Percentiles rank a stretch among this genome's conserved stretches.
Conservation (phyloP, 768 basidiomycete species). For the Suillus lakei region DNA sequence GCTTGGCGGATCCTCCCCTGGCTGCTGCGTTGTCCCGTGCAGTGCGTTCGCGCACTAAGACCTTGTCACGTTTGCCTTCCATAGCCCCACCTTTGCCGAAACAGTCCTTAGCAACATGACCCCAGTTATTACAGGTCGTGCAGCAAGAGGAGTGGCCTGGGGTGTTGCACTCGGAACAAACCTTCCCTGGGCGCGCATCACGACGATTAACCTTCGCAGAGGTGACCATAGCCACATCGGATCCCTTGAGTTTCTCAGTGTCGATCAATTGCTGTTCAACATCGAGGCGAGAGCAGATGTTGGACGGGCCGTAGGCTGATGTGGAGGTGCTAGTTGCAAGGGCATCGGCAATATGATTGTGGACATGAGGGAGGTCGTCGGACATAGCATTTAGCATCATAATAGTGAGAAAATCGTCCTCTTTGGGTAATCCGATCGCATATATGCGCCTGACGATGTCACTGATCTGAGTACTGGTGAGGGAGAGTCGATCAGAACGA, state of each 20-base stretch:
- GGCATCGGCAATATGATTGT: slow-evolving; percentile 14
- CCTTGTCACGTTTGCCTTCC: neutral
- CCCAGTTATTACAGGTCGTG: neutral
- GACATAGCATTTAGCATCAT: slow-evolving; percentile 21
- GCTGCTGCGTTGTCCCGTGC: no score
- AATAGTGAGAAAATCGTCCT: slow-evolving; percentile 18
- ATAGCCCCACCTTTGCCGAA: neutral
- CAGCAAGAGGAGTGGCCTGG: no score
- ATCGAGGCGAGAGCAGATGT: neutral
- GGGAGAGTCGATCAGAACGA: slow-evolving; percentile 6
- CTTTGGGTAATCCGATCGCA: slow-evolving; percentile 21
- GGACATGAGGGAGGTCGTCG: slow-evolving; percentile 11
- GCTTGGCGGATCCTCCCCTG: no score
- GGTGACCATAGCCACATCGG: neutral
- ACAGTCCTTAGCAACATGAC: neutral
- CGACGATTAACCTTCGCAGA: no score
- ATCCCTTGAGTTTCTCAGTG: neutral
- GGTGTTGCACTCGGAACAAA: neutral
- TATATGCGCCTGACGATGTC: slow-evolving; percentile 20
- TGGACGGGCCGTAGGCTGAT: neutral
- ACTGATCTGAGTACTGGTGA: slow-evolving; percentile 4
- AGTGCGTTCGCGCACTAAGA: neutral
- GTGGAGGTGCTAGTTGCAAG: neutral
- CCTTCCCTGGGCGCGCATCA: no score
- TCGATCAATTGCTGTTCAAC: slow-evolving; percentile 6